Conservation (phyloP, 306 rosid species). For the Quercus berberidifolia region DNA sequence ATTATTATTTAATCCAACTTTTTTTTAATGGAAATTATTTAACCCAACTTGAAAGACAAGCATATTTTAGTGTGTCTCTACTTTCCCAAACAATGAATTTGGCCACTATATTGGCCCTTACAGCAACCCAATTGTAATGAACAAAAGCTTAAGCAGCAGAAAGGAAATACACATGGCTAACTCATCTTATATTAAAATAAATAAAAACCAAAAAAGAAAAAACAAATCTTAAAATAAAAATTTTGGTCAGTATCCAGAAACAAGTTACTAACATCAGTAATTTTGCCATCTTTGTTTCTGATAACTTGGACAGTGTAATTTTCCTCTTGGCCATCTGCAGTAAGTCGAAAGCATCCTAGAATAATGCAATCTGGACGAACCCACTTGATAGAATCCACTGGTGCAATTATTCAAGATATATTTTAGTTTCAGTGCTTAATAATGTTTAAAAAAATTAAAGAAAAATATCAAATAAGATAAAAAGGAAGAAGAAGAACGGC, state of each 20-base stretch:
- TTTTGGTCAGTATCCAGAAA: slow-evolving; percentile 1
- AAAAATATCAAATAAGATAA: too few relatives aligned
- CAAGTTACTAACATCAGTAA: slow-evolving; percentile 57
- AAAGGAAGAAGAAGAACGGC: not conserved
- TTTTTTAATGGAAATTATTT: not conserved
- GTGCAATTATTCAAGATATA: slow-evolving; percentile 33
- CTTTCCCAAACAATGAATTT: not conserved
- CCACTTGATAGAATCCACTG: slow-evolving; percentile 93
- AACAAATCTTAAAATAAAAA: not conserved
- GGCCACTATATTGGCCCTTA: not conserved
- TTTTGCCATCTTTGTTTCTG: slow-evolving; percentile 58
- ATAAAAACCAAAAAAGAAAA: too few relatives aligned
- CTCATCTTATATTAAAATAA: not conserved
- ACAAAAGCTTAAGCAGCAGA: not conserved
- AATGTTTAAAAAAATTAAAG: not conserved
- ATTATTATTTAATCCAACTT: not conserved
- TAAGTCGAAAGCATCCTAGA: slow-evolving; percentile 79
- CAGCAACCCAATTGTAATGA: not conserved
- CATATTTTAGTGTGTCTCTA: not conserved
- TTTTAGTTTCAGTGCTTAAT: slow-evolving; percentile 25
- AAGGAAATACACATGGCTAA: slow-evolving; percentile 8
- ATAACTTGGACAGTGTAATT: slow-evolving; percentile 75
- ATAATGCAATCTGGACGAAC: slow-evolving; percentile 78
- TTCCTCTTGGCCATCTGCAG: slow-evolving; percentile 69
- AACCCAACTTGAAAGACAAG: slow-evolving; percentile 9